Conservation (phyloP, 345 rosid species). For the Eucalyptus sp. region DNA sequence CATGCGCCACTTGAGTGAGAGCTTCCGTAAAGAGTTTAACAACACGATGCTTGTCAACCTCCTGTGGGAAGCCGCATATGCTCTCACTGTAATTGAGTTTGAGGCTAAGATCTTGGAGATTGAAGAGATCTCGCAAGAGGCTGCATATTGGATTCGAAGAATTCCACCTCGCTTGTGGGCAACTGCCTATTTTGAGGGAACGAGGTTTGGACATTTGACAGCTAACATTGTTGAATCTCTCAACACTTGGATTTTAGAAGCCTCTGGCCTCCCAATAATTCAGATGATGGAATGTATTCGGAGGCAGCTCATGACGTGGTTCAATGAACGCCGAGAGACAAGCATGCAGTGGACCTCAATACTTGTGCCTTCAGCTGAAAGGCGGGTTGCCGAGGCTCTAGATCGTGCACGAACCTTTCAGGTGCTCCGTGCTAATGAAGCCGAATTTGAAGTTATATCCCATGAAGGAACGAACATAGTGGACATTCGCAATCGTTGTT, state of each 20-base stretch:
- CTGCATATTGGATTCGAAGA: slow-evolving; percentile 86
- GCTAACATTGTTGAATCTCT: slow-evolving; percentile 80
- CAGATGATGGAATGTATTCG: slow-evolving; percentile 99
- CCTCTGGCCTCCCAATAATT: slow-evolving; percentile 92
- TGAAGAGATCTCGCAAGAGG: slow-evolving; percentile 89
- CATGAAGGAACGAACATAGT: slow-evolving; percentile 87
- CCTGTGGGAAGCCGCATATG: slow-evolving; percentile 95
- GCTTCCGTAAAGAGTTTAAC: slow-evolving; percentile 91
- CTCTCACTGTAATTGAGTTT: slow-evolving; percentile 78
- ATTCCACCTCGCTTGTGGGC: slow-evolving; percentile 97
- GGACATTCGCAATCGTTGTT: slow-evolving; percentile 83
- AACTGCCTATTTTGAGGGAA: slow-evolving; percentile 90
- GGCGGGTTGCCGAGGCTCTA: slow-evolving; percentile 78
- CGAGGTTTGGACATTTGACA: slow-evolving; percentile 81
- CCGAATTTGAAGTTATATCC: slow-evolving; percentile 90
- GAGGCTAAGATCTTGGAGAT: slow-evolving; percentile 85
- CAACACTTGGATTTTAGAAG: slow-evolving; percentile 85
- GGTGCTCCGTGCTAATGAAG: slow-evolving; percentile 92
- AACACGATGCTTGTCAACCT: slow-evolving; percentile 83
- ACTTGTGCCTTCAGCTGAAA: slow-evolving; percentile 90
- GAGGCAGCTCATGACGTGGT: slow-evolving; percentile 98
- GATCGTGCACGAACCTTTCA: slow-evolving; percentile 80
- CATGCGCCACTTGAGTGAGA: slow-evolving; percentile 91
- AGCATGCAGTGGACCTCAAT: slow-evolving; percentile 95
- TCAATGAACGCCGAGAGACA: slow-evolving; percentile 84